Conservation (phyloP, 768 basidiomycete species). For the Serendipita sp. region DNA sequence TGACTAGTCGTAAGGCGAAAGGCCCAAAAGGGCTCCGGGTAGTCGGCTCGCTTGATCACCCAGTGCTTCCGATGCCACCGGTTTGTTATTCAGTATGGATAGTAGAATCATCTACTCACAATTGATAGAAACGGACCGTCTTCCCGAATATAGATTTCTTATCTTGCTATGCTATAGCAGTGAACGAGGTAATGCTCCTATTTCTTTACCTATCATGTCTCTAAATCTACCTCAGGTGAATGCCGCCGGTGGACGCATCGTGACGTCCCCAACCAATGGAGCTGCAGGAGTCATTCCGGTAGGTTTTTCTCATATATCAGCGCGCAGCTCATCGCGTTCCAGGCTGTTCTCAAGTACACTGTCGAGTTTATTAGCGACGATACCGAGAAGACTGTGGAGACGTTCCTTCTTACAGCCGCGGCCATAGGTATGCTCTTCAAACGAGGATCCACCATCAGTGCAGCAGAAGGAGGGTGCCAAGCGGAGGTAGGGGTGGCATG, state of each 20-base stretch:
- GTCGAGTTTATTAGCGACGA: slow-evolving; percentile 86
- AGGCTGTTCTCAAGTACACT: slow-evolving; percentile 74
- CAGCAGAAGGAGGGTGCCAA: slow-evolving; percentile 88
- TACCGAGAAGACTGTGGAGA: slow-evolving; percentile 71
- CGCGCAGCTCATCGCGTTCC: neutral
- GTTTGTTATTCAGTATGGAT: slow-evolving; percentile 27
- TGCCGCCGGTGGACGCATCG: slow-evolving; percentile 81
- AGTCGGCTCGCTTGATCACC: slow-evolving; percentile 64
- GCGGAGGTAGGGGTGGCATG: slow-evolving; percentile 95
- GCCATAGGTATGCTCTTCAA: slow-evolving; percentile 94
- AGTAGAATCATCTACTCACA: neutral
- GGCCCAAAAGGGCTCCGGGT: slow-evolving; percentile 28
- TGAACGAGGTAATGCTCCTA: slow-evolving; percentile 42
- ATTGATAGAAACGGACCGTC: neutral
- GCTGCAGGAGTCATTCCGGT: slow-evolving; percentile 82
- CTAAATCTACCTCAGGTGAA: slow-evolving; percentile 35
- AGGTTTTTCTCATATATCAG: neutral
- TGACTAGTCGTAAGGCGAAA: neutral
- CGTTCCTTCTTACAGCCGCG: slow-evolving; percentile 78
- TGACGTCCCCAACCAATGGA: slow-evolving; percentile 88
- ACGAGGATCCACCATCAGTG: slow-evolving; percentile 89
- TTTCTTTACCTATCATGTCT: neutral
- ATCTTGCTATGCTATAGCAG: slow-evolving; percentile 85
- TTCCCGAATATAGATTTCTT: slow-evolving; percentile 68
- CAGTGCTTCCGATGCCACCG: slow-evolving; percentile 65